These are phyloP conservation scores for Cubamyces lactineus DNA, from an alignment of 768 basidiomycete genomes.

Conservation along the genomic window DNA sequence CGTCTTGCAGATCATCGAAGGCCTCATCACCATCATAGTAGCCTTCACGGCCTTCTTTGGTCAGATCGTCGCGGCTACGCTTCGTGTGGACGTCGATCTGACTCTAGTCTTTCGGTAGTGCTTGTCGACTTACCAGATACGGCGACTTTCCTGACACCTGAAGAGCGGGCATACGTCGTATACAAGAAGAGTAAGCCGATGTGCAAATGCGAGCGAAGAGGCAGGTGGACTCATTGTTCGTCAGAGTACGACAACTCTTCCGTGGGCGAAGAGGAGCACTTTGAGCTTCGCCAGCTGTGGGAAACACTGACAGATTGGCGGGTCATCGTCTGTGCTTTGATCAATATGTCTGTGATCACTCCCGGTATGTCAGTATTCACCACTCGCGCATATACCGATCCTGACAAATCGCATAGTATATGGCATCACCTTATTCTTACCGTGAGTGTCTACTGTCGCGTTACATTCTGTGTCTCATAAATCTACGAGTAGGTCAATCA, in stretches of 20 bases:
- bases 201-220: neutral
- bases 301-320: conserved; percentile 61
- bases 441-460: conserved; percentile 44
- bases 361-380: neutral
- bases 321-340: neutral
- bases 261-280: conserved; percentile 63
- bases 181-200: neutral
- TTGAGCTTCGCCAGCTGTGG: conserved; percentile 54
- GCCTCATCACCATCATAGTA: conserved; percentile 58
- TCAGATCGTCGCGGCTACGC: neutral
- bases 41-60: conserved; percentile 43
- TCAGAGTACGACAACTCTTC: conserved; percentile 60
- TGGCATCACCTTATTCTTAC: conserved; percentile 69
- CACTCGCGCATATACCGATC: too few relatives aligned
- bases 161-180: conserved; percentile 55
- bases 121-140: conserved; percentile 64
- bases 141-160: conserved; percentile 62
- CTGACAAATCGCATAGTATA: conserved; percentile 47
- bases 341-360: conserved; percentile 10
- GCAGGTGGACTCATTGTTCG: neutral
- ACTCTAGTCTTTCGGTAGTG: conserved; percentile 39
- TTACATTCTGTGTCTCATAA: neutral
- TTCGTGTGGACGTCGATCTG: neutral
- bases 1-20: conserved; percentile 57
- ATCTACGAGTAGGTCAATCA: conserved; percentile 11